These are phyloP conservation scores for Aureobasidium sp. DNA, from an alignment of 2,329 filamentous ascomycete genomes.

Conservation along the genomic window DNA sequence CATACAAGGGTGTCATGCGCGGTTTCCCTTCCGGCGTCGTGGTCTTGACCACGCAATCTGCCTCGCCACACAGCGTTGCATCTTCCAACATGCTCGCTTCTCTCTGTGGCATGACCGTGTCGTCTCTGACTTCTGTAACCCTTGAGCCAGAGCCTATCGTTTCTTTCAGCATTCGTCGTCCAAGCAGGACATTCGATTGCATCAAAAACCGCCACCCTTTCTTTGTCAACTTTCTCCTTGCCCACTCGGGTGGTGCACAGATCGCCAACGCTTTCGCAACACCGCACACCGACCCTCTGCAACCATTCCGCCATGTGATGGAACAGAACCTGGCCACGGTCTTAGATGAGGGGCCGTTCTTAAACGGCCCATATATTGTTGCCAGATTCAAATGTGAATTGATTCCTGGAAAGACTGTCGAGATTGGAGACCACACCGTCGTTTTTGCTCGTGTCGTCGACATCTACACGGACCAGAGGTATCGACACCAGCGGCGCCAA, in stretches of 20 bases:
- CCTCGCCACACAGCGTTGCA: not conserved
- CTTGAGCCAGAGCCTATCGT: conserved; percentile 50
- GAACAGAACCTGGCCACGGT: not conserved
- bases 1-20: conserved; percentile 8
- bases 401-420: conserved; percentile 31
- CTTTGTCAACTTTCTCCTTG: conserved; percentile 44
- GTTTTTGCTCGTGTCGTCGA: conserved; percentile 37
- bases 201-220: conserved; percentile 40
- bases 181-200: conserved; percentile 50
- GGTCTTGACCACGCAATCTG: not conserved
- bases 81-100: not conserved
- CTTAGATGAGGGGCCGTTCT: not conserved
- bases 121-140: conserved; percentile 55
- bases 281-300: conserved; percentile 20
- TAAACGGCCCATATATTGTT: conserved; percentile 16
- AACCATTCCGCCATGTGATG: conserved; percentile 20
- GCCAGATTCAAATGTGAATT: conserved; percentile 32
- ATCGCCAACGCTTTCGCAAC: conserved; percentile 30
- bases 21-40: not conserved
- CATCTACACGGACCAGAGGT: not conserved
- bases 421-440: conserved; percentile 42
- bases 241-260: conserved; percentile 25
- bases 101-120: conserved; percentile 51
- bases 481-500: not conserved
- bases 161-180: conserved; percentile 54